phyloP scores from a whole-genome alignment of 148 eudicot genomes.

The Camellia japonica region DNA sequence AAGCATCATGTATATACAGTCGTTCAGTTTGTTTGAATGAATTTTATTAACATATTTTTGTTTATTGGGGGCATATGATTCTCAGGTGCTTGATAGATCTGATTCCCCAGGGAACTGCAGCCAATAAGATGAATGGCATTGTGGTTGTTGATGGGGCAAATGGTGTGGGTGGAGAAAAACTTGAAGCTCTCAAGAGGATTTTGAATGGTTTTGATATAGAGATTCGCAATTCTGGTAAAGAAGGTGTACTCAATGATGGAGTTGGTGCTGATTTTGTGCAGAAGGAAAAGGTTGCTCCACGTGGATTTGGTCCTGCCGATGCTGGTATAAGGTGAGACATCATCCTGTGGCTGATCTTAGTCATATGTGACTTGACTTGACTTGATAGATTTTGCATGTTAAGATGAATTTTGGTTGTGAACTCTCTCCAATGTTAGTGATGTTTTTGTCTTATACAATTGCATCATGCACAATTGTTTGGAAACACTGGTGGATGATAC shows the following conservation, averaged over 20 bases:
- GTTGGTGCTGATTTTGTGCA: slow-evolving; percentile 99
- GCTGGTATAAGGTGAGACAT: slow-evolving; percentile 66
- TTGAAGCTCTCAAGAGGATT: slow-evolving; percentile 48
- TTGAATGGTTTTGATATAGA: slow-evolving; percentile 54
- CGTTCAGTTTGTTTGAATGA: neutral
- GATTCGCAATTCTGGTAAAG: slow-evolving; percentile 65
- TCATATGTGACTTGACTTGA: neutral
- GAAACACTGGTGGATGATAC: neutral
- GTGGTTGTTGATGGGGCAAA: slow-evolving; percentile 91
- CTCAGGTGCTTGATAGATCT: slow-evolving; percentile 77
- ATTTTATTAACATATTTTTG: neutral
- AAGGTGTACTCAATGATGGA: slow-evolving; percentile 80
- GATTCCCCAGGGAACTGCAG: slow-evolving; percentile 44
- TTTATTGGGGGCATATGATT: slow-evolving; percentile 17
- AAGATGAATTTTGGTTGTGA: slow-evolving; percentile 3
- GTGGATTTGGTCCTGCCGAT: slow-evolving; percentile 65
- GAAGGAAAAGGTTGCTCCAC: slow-evolving; percentile 80
- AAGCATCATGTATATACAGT: neutral
- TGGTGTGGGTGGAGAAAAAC: slow-evolving; percentile 92
- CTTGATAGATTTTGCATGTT: neutral
- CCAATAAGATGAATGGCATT: slow-evolving; percentile 26
- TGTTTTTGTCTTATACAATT: neutral
- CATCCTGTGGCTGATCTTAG: slow-evolving; percentile 17
- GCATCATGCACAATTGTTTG: neutral
- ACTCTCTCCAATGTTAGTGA: neutral